Percentiles rank a stretch among this genome's conserved stretches.
These are phyloP conservation scores for Ophiostoma populinum DNA, from an alignment of 2,329 filamentous ascomycete genomes.

Conservation along the genomic window DNA sequence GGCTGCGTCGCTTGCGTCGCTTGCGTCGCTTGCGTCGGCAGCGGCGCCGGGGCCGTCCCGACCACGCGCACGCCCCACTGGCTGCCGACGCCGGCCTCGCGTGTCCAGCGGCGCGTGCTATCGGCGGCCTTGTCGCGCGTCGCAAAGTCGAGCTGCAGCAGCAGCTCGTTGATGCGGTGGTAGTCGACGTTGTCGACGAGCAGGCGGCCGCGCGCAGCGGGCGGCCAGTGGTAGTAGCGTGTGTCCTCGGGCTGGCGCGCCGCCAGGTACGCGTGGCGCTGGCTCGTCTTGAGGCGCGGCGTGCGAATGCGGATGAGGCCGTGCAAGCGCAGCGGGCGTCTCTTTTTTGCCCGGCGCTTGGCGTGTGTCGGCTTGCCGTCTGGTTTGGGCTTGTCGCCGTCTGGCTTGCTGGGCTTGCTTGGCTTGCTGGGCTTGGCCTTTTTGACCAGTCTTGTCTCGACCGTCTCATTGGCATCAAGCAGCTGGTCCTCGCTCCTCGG, in stretches of 20 bases:
- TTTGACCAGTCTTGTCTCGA: background rate
- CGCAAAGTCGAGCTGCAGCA: slow-evolving; percentile 59
- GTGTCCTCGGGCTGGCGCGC: slow-evolving; percentile 32
- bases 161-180: slow-evolving; percentile 48
- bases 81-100: slow-evolving; percentile 40
- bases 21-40: too few relatives aligned
- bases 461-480: background rate
- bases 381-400: background rate
- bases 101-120: slow-evolving; percentile 54
- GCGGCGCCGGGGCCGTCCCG: slow-evolving; percentile 20
- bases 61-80: slow-evolving; percentile 34
- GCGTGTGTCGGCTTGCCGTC: background rate
- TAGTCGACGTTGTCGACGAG: slow-evolving; percentile 48
- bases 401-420: background rate
- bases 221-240: slow-evolving; percentile 49
- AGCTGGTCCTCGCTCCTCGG: slow-evolving; percentile 12
- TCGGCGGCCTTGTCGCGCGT: slow-evolving; percentile 41
- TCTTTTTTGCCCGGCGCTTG: slow-evolving; percentile 19
- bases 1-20: slow-evolving; percentile 3
- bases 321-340: slow-evolving; percentile 29
- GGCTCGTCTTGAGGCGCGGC: slow-evolving; percentile 43
- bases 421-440: background rate
- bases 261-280: slow-evolving; percentile 30
- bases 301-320: slow-evolving; percentile 46
- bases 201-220: slow-evolving; percentile 41